Evolutionary conservation across 352 stramenopile genomes (phyloP).

Genomic region (Pythium rhizo-oryzae): DNA sequence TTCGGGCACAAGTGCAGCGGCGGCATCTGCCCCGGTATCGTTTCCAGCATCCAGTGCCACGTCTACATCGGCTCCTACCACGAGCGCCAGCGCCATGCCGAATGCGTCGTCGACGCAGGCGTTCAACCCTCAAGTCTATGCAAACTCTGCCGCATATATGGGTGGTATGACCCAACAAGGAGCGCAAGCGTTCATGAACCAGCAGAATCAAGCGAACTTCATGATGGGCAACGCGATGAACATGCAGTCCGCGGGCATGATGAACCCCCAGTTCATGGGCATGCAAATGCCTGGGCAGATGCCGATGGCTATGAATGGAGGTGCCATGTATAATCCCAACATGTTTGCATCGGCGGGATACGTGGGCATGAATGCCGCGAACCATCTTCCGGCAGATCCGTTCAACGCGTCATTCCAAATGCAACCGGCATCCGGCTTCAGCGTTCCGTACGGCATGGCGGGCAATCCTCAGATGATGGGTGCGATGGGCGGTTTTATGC

Average conservation of each 20-base stretch:
- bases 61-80: neutral
- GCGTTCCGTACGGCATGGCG: slow-evolving; percentile 47
- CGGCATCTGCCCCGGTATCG: neutral
- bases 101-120: neutral
- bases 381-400: slow-evolving; percentile 57
- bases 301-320: slow-evolving; percentile 47
- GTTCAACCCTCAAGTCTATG: slow-evolving; percentile 20
- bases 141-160: slow-evolving; percentile 5
- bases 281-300: slow-evolving; percentile 33
- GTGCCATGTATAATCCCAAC: slow-evolving; percentile 51
- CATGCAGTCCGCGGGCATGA: slow-evolving; percentile 34
- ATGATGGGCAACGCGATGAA: slow-evolving; percentile 23
- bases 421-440: slow-evolving; percentile 11
- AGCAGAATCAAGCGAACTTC: slow-evolving; percentile 15
- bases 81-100: slow-evolving; percentile 6
- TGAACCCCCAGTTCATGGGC: slow-evolving; percentile 60
- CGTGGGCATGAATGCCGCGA: slow-evolving; percentile 31
- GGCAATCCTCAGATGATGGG: slow-evolving; percentile 49
- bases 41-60: slow-evolving; percentile 1
- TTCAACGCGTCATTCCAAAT: slow-evolving; percentile 62
- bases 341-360: slow-evolving; percentile 20
- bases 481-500: slow-evolving; percentile 54
- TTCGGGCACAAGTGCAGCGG: neutral
- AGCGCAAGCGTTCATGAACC: slow-evolving; percentile 11
- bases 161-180: slow-evolving; percentile 12